Base-by-base conservation (phyloP, 768 basidiomycete genomes). In the Lactarius hengduanensis region DNA sequence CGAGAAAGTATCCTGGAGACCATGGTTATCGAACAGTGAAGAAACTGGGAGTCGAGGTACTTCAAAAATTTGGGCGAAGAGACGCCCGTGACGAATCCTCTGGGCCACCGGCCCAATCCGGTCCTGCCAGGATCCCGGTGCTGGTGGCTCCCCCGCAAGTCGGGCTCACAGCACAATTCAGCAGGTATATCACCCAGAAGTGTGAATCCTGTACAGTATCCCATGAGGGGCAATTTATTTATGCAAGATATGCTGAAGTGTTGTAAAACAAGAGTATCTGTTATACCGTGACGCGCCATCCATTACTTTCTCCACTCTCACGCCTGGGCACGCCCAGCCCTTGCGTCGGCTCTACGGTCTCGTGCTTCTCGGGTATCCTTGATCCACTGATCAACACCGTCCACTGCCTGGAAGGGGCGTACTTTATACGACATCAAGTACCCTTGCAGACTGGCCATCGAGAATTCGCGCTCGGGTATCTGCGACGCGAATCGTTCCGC, bases 351-450 rank as follows among this genome's bases (percentile, higher is more conserved):
- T 45, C 34, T 64, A 18, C 55, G 57, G 75, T 80, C 72, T 72
- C 63, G 70, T 34, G 47, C 50, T 9, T 62, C 63, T 43, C 73
- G 70, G 67, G 85, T 82, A 70, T 79, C 79, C 65, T 81, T 80
- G 11, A 87, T 78, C 84, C 87, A 89, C 10, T 64, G 74, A 11
- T 71, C 72, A 7, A 80, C 74, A 3, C 79, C 78, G 28, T 75
- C 74, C 16, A 86, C 81, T 9, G 90, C 90, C 16, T 81, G 82
- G 66, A 77, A 74, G 0, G 90, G 89, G 4, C 81, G 75, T 7
- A 77, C 79, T 74, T 91, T 90, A 78, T 88, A 83, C 22, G 77
- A 75, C 87, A 93, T 89, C 66, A 92, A 74, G 73, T 85, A 90
- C 4, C 87, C 84, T 70, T 82, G 81, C 15, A 84, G 72, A 54